Conservation (phyloP, 495 filamentous ascomycete species). For the Neurospora sp. region DNA sequence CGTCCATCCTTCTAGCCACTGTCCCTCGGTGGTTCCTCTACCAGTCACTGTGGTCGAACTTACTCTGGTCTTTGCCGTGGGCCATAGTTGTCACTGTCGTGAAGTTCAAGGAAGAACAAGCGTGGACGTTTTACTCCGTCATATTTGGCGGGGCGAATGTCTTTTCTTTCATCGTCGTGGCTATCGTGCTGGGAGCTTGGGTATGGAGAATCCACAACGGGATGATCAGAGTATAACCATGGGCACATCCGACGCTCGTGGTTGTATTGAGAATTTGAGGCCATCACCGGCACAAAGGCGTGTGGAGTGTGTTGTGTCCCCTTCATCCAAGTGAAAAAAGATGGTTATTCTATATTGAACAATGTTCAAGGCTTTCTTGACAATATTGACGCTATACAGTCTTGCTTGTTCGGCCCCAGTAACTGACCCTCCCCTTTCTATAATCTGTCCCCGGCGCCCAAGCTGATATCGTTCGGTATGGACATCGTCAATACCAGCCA, state of each 20-base stretch:
- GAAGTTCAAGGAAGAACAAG: conserved; percentile 37
- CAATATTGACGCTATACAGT: neutral
- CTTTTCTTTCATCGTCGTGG: conserved; percentile 50
- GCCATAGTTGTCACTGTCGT: conserved; percentile 48
- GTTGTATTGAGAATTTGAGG: neutral
- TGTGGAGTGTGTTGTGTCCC: neutral
- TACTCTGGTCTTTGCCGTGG: conserved; percentile 62
- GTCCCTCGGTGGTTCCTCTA: conserved; percentile 56
- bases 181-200: conserved; percentile 43
- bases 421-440: neutral
- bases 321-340: neutral
- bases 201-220: conserved; percentile 27
- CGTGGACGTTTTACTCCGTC: conserved; percentile 58
- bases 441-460: neutral
- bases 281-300: neutral
- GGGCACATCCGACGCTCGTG: neutral
- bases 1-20: conserved; percentile 55
- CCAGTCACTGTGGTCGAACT: conserved; percentile 53
- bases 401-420: neutral
- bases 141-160: conserved; percentile 64
- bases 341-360: neutral
- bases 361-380: neutral
- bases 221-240: neutral
- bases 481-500: neutral
- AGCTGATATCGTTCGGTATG: neutral